Conservation (phyloP, 768 basidiomycete genomes). For the Botryobasidium botryosum region DNA sequence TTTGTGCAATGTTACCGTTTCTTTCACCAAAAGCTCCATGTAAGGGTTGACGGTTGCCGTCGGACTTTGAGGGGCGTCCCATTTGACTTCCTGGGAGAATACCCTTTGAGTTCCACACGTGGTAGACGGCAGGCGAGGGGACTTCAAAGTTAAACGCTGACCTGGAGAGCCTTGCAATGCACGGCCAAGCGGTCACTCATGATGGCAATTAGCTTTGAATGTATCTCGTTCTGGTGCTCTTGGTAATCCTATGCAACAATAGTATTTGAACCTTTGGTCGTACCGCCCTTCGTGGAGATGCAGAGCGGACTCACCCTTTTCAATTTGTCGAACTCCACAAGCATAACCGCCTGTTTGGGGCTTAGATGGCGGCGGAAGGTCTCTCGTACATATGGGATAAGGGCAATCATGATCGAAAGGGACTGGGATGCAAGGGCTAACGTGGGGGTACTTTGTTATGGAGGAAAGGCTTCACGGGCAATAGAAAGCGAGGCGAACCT, state of each 20-base stretch:
- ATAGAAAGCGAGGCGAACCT: conserved; percentile 30
- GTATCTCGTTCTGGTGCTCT: conserved; percentile 98
- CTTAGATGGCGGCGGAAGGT: conserved; percentile 85
- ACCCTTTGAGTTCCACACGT: background rate
- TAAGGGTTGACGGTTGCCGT: conserved; percentile 53
- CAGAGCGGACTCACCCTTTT: conserved; percentile 55
- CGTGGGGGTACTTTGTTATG: background rate
- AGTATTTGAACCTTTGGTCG: background rate
- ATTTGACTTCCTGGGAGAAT: conserved; percentile 48
- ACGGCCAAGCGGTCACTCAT: conserved; percentile 88
- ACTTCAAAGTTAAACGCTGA: conserved; percentile 16
- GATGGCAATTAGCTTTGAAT: conserved; percentile 91
- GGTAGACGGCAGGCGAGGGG: background rate
- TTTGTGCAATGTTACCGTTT: conserved; percentile 90
- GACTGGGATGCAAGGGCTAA: conserved; percentile 90
- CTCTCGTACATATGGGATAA: conserved; percentile 93
- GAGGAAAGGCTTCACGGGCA: background rate
- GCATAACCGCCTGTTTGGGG: conserved; percentile 88
- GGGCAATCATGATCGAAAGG: conserved; percentile 79
- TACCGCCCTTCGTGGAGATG: background rate
- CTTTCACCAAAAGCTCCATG: conserved; percentile 85
- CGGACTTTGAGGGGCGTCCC: conserved; percentile 42
- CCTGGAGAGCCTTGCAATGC: conserved; percentile 73
- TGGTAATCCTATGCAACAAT: conserved; percentile 61
- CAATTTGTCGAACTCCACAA: conserved; percentile 95